A percentile compares a stretch with the other conserved stretches of the same genome.
Evolutionary conservation across 163 green algal genomes (phyloP).

Genomic region (Scenedesmus sp.): DNA sequence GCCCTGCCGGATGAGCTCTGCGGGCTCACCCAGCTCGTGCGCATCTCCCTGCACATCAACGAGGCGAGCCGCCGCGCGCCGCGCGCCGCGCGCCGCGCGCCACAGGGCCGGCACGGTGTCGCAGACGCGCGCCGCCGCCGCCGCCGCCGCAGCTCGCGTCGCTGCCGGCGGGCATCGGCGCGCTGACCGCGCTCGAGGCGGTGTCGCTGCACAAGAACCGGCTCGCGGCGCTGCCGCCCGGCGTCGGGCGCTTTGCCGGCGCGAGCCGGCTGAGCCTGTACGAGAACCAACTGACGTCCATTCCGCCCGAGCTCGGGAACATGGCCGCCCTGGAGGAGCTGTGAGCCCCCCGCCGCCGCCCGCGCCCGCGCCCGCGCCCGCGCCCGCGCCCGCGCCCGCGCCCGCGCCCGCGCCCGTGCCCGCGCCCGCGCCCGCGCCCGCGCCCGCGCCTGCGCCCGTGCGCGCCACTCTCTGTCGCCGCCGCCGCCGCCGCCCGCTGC

Average conservation of each 20-base stretch:
- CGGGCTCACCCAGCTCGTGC: constrained; percentile 32
- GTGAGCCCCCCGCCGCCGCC: too few species aligned
- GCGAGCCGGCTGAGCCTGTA: constrained; percentile 58
- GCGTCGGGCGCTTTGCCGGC: constrained; percentile 42
- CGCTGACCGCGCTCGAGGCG: constrained; percentile 27
- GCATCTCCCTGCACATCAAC: constrained; percentile 57
- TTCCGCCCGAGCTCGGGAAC: constrained; percentile 43
- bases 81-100: background rate
- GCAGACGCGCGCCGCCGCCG: constrained; percentile 39
- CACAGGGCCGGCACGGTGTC: too few species aligned
- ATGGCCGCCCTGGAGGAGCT: constrained; percentile 49
- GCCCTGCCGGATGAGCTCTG: constrained; percentile 38
- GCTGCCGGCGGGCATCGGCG: constrained; percentile 46
- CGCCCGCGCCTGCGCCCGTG: too few species aligned
- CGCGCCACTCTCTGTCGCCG: too few species aligned
- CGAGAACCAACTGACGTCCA: constrained; percentile 50
- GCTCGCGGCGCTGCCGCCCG: constrained; percentile 46
- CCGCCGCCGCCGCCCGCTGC: too few species aligned
- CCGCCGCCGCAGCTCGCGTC: background rate
- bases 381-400: too few species aligned
- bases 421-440: too few species aligned
- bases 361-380: too few species aligned
- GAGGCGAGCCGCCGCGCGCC: constrained; percentile 24
- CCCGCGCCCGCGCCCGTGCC: too few species aligned
- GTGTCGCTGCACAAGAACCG: constrained; percentile 53